Evolutionary conservation across 169 alveolate genomes (phyloP).

Genomic region (Cryptosporidium muris): DNA sequence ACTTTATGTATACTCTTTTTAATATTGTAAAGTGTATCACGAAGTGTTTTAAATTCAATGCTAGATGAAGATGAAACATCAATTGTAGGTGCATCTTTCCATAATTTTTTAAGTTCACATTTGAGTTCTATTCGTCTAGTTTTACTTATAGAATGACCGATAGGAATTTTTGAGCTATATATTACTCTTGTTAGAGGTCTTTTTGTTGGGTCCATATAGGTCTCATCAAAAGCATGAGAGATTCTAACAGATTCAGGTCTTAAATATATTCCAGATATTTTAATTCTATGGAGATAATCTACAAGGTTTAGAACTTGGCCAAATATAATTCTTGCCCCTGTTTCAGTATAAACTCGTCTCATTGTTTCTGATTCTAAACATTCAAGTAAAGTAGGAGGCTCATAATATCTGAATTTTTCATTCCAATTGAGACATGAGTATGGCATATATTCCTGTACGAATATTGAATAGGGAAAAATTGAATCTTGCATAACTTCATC

Average conservation of each 20-base stretch:
- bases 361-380: neutral
- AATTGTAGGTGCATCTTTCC: constrained; percentile 9
- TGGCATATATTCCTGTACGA: constrained; percentile 66
- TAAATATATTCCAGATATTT: constrained; percentile 33
- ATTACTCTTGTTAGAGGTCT: constrained; percentile 7
- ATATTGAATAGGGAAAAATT: constrained; percentile 20
- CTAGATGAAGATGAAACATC: constrained; percentile 2
- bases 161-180: neutral
- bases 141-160: neutral
- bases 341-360: constrained; percentile 24
- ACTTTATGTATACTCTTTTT: neutral
- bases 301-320: constrained; percentile 22
- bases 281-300: constrained; percentile 20
- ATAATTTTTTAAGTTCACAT: constrained; percentile 15
- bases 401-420: constrained; percentile 6
- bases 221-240: constrained; percentile 64
- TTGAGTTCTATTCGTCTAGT: constrained; percentile 15
- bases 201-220: constrained; percentile 20
- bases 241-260: constrained; percentile 53
- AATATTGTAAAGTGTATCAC: constrained; percentile 15
- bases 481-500: constrained; percentile 32
- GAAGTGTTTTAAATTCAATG: neutral
- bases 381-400: constrained; percentile 19
- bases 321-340: constrained; percentile 50
- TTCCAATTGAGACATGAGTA: constrained; percentile 52